Evolutionary conservation across 2,329 filamentous ascomycete species (phyloP).

Genomic region (Microsporum canis): DNA sequence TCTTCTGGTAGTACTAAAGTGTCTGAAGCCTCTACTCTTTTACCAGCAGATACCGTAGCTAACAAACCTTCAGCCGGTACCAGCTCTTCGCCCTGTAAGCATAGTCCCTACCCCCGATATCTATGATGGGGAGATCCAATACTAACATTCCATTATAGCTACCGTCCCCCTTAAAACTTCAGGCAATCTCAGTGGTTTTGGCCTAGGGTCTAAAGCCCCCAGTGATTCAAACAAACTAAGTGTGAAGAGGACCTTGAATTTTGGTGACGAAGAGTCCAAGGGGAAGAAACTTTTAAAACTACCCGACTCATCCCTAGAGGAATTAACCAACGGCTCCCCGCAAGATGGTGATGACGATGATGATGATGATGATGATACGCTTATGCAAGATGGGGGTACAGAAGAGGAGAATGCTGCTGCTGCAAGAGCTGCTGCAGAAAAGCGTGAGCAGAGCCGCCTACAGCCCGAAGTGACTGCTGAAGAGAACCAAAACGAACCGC

Average conservation of each 20-base stretch:
- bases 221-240: constrained; percentile 55
- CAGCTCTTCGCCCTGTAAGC: constrained; percentile 33
- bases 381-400: constrained; percentile 63
- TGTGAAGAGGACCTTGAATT: constrained; percentile 63
- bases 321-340: constrained; percentile 44
- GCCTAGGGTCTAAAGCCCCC: constrained; percentile 57
- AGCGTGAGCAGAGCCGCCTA: constrained; percentile 55
- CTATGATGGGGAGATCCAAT: not conserved
- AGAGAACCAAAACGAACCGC: constrained; percentile 12
- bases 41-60: constrained; percentile 31
- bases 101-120: not conserved
- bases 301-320: constrained; percentile 60
- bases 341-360: constrained; percentile 43
- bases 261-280: constrained; percentile 79
- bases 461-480: constrained; percentile 37
- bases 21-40: constrained; percentile 29
- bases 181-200: constrained; percentile 71
- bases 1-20: constrained; percentile 39
- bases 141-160: not conserved
- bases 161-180: constrained; percentile 53
- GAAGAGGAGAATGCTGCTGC: constrained; percentile 84
- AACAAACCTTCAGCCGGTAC: constrained; percentile 34
- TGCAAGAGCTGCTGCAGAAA: constrained; percentile 72
- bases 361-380: constrained; percentile 62
- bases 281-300: constrained; percentile 86